Conservation (phyloP, 768 basidiomycete genomes). For the Omphalotus guepiniiformis region DNA sequence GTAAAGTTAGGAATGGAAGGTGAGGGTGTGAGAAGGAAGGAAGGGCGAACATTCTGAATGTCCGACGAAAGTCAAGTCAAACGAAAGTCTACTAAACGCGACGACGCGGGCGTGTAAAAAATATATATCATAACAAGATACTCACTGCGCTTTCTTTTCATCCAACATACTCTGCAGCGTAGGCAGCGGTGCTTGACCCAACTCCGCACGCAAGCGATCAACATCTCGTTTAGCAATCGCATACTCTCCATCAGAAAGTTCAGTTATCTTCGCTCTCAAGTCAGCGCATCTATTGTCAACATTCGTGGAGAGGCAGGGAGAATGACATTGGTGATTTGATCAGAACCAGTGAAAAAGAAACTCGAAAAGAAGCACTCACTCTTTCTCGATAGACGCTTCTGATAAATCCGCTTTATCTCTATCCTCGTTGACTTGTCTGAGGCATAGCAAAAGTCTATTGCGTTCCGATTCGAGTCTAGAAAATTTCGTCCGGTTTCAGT, state of each 20-base stretch:
- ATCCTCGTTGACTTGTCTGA: conserved; percentile 80
- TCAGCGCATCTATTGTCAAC: conserved; percentile 49
- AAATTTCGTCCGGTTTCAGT: not conserved
- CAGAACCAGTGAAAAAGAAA: too few species aligned
- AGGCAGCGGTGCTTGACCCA: conserved; percentile 72
- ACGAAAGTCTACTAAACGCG: conserved; percentile 2
- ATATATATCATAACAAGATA: conserved; percentile 17
- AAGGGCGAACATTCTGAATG: conserved; percentile 1
- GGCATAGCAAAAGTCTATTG: conserved; percentile 56
- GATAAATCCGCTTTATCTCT: conserved; percentile 76
- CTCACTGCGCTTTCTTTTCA: conserved; percentile 56
- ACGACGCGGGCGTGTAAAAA: conserved; percentile 6
- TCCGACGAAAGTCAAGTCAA: not conserved
- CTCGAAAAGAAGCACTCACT: conserved; percentile 42
- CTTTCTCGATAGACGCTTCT: conserved; percentile 62
- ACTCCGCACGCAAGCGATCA: conserved; percentile 67
- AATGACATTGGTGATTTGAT: conserved; percentile 9
- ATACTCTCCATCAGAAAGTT: conserved; percentile 74
- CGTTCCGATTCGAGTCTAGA: conserved; percentile 79
- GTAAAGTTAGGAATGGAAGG: conserved; percentile 8
- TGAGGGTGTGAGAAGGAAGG: conserved; percentile 5
- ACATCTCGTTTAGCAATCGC: conserved; percentile 70
- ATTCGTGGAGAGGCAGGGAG: not conserved
- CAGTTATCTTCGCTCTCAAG: conserved; percentile 61
- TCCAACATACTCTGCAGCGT: conserved; percentile 70